Evolutionary conservation across 2,329 filamentous ascomycete genomes (phyloP).

Genomic region (Immersiporthe knoxdaviesiana): DNA sequence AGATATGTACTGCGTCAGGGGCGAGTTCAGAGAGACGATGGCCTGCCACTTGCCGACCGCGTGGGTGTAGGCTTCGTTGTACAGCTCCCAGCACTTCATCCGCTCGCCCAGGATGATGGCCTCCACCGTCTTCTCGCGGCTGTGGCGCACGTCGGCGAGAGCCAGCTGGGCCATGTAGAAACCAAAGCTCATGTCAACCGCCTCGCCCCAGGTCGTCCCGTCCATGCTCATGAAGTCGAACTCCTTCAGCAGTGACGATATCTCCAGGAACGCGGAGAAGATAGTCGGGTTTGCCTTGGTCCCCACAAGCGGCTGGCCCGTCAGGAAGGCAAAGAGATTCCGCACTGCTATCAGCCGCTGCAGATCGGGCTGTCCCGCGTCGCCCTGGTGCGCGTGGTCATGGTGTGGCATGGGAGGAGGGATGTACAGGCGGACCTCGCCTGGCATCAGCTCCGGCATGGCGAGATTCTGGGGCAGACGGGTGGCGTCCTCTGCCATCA

Average conservation of each 20-base stretch:
- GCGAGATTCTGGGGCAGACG: slow-evolving; percentile 14
- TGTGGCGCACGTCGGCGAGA: slow-evolving; percentile 78
- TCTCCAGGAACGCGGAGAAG: slow-evolving; percentile 58
- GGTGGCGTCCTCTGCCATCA: slow-evolving; percentile 54
- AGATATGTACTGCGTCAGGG: slow-evolving; percentile 72
- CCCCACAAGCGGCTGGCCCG: slow-evolving; percentile 64
- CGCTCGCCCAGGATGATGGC: slow-evolving; percentile 86
- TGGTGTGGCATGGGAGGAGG: slow-evolving; percentile 46
- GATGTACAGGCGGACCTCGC: slow-evolving; percentile 57
- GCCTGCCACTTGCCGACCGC: slow-evolving; percentile 84
- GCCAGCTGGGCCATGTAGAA: slow-evolving; percentile 77
- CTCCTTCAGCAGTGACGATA: slow-evolving; percentile 57
- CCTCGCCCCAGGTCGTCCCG: slow-evolving; percentile 61
- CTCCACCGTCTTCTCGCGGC: slow-evolving; percentile 87
- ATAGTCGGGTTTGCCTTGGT: slow-evolving; percentile 56
- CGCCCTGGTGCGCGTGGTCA: slow-evolving; percentile 21
- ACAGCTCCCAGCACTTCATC: slow-evolving; percentile 80
- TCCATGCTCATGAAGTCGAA: slow-evolving; percentile 62
- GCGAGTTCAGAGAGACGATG: slow-evolving; percentile 66
- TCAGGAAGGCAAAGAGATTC: slow-evolving; percentile 69
- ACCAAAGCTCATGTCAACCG: slow-evolving; percentile 67
- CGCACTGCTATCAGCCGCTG: slow-evolving; percentile 62
- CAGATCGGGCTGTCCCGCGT: slow-evolving; percentile 42
- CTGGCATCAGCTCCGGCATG: slow-evolving; percentile 39
- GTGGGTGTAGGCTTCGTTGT: slow-evolving; percentile 90